These are phyloP conservation scores for Mollisiaceae sp. DNA, from an alignment of 2,329 filamentous ascomycete species.

Conservation along the genomic window DNA sequence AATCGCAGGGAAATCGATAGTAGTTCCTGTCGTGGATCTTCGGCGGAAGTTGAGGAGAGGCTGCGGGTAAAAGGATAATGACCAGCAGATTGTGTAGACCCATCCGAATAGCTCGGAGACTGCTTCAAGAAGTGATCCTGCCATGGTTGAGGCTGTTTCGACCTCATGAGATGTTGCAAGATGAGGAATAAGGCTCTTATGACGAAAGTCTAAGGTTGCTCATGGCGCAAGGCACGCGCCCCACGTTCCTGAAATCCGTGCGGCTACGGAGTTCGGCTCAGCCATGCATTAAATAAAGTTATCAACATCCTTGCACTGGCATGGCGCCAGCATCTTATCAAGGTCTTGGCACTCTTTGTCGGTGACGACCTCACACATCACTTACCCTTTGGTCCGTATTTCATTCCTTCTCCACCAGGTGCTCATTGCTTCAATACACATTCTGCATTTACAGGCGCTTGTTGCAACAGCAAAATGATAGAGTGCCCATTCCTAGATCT, in stretches of 20 bases:
- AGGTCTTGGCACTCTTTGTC: slow-evolving; percentile 1
- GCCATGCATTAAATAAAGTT: slow-evolving; percentile 20
- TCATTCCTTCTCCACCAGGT: not conserved
- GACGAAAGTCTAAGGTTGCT: not conserved
- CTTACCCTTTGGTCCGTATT: slow-evolving; percentile 2
- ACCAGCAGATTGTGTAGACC: slow-evolving; percentile 81
- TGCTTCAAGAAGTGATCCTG: slow-evolving; percentile 50
- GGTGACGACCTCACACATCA: slow-evolving; percentile 5
- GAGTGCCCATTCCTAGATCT: slow-evolving; percentile 45
- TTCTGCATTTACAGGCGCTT: not conserved
- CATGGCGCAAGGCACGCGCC: not conserved
- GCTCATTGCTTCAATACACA: not conserved
- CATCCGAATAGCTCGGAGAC: slow-evolving; percentile 71
- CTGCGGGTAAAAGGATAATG: slow-evolving; percentile 91
- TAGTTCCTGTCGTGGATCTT: slow-evolving; percentile 79
- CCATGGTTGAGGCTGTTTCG: slow-evolving; percentile 31
- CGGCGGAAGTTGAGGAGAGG: slow-evolving; percentile 79
- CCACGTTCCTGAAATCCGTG: not conserved
- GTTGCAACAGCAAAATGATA: slow-evolving; percentile 20
- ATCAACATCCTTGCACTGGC: slow-evolving; percentile 17
- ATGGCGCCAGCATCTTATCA: not conserved
- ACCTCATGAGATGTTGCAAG: slow-evolving; percentile 16
- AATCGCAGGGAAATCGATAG: slow-evolving; percentile 84
- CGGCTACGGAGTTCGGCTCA: not conserved
- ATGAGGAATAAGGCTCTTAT: not conserved